phyloP scores from a whole-genome alignment of 2,329 filamentous ascomycete species.

The Aspergillus awamori region DNA sequence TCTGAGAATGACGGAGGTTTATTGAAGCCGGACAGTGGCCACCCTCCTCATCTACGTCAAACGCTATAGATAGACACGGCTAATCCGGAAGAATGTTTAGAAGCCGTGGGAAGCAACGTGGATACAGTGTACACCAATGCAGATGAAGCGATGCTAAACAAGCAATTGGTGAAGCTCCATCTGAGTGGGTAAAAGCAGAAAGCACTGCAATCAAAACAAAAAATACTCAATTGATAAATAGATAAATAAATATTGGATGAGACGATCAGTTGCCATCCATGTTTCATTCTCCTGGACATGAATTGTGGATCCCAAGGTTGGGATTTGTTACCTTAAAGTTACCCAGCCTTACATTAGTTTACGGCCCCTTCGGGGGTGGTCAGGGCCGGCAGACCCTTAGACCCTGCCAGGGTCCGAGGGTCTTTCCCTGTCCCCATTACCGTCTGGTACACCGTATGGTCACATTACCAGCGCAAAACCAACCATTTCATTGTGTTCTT shows the following conservation, averaged over 20 bases:
- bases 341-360: neutral
- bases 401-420: conserved; percentile 3
- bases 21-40: neutral
- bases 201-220: neutral
- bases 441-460: neutral
- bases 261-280: neutral
- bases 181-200: too few species aligned
- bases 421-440: neutral
- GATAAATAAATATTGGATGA: neutral
- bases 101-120: neutral
- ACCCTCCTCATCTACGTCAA: neutral
- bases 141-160: too few species aligned
- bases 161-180: too few species aligned
- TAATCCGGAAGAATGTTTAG: neutral
- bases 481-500: neutral
- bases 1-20: neutral
- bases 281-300: neutral
- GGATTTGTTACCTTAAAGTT: neutral
- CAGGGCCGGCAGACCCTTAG: neutral
- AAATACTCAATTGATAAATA: neutral
- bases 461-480: neutral
- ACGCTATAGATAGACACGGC: neutral
- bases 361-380: neutral
- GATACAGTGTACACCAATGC: neutral
- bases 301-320: neutral